Evolutionary conservation across 257 asterid species (phyloP), one percentile per base, ranked within the genome.

Genomic region (Cordia subcordata): DNA sequence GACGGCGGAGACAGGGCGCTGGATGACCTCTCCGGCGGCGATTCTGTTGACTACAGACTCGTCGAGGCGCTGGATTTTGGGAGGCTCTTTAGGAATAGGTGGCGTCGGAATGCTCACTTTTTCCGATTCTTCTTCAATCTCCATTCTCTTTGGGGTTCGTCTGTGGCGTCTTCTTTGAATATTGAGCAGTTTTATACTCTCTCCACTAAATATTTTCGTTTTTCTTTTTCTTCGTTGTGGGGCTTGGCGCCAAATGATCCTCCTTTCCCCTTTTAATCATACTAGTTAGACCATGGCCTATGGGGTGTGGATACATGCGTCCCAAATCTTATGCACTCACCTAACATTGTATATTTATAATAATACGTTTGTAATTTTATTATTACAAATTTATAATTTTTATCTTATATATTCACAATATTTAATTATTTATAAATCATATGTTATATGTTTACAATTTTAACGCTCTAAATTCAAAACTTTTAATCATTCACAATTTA

Each of bases 1-100:
- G 8, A 88, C 93, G 72, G 94, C 96, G 72, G 98, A 91, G 17
- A 88, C 85, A 12, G 98, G 98, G 68, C 96, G 90, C 63, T 88
- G 96, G 75, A 91, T 81, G 64, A 91, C 95, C 79, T 91, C 96
- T 11, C 98, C 98, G 51, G 98, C 98, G 52, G 96, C 96, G 60
- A 91, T 91, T 81, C 90, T 74, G 81, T 91, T 85, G 58, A 91
- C 95, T 65, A 88, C 96, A 38, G 87, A 79, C 75, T 88, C 94
- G 37, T 91, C 95, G 55, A 91, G 78, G 38, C 90, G 94, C 56
- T 73, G 85, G 67, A 91, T 91, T 53, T 50, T 66, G 14, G 96
- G 98, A 13, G 94, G 90, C 54, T 83, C 88, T 70, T 35, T 70
- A 14, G 42, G 75, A 63, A 57, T 39, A 6, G 77, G 64, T 49